phyloP scores from a whole-genome alignment of 352 stramenopile species.

The Lagenidium sp. region DNA sequence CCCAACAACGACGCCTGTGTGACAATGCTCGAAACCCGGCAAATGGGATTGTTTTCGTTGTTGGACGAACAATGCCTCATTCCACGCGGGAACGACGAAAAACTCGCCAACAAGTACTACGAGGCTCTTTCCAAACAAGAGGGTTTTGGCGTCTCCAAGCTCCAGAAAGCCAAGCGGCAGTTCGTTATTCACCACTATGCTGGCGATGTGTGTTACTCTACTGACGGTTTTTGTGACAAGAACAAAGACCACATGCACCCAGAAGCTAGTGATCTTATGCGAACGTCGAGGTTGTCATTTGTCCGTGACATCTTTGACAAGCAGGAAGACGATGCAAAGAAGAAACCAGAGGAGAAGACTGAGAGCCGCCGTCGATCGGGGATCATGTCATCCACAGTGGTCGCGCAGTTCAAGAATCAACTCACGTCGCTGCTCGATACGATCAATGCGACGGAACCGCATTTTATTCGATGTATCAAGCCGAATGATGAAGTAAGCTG shows the following conservation, averaged over 20 bases:
- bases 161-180: conserved; percentile 70
- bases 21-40: conserved; percentile 56
- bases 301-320: conserved; percentile 64
- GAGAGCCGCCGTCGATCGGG: conserved; percentile 44
- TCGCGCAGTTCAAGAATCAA: conserved; percentile 93
- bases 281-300: conserved; percentile 52
- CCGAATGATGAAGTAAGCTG: conserved; percentile 69
- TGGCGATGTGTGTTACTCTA: conserved; percentile 75
- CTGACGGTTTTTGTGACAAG: conserved; percentile 79
- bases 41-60: conserved; percentile 74
- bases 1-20: conserved; percentile 83
- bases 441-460: conserved; percentile 91
- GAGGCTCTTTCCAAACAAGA: conserved; percentile 50
- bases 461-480: conserved; percentile 90
- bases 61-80: conserved; percentile 85
- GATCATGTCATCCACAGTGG: conserved; percentile 79
- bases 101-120: conserved; percentile 81
- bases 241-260: conserved; percentile 88
- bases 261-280: conserved; percentile 63
- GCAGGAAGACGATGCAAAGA: conserved; percentile 15
- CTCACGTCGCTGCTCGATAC: conserved; percentile 89
- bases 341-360: conserved; percentile 20
- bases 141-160: conserved; percentile 56
- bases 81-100: conserved; percentile 71
- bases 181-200: conserved; percentile 88